Evolutionary conservation across 23 red algal genomes (phyloP).

Genomic region (Gracilaria caudata): DNA sequence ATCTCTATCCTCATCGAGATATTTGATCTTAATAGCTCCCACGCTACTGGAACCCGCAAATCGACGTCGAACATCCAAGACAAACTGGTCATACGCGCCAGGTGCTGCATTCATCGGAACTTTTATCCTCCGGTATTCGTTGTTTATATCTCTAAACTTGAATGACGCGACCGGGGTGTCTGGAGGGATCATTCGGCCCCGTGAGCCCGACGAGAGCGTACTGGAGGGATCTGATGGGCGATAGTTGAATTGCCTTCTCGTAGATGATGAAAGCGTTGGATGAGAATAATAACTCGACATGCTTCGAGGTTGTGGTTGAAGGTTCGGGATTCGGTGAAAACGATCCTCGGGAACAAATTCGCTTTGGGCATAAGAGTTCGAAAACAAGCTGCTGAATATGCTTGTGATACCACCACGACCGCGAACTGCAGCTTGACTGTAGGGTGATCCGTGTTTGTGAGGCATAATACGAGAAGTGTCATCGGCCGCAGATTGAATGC

Average conservation of each 20-base stretch:
- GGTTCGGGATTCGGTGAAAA: neutral
- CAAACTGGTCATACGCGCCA: conserved; percentile 68
- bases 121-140: conserved; percentile 77
- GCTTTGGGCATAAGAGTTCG: conserved; percentile 54
- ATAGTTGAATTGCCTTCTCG: conserved; percentile 43
- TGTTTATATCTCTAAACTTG: conserved; percentile 79
- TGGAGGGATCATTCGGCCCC: conserved; percentile 10
- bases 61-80: conserved; percentile 69
- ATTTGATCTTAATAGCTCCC: conserved; percentile 70
- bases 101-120: conserved; percentile 51
- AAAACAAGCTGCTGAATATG: conserved; percentile 67
- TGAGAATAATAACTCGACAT: conserved; percentile 22
- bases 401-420: conserved; percentile 34
- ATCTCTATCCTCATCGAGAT: conserved; percentile 75
- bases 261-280: conserved; percentile 19
- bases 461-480: neutral
- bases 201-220: conserved; percentile 1
- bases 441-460: neutral
- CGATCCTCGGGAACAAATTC: conserved; percentile 33
- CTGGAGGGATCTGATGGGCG: conserved; percentile 11
- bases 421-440: conserved; percentile 3
- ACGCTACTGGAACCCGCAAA: conserved; percentile 45
- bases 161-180: conserved; percentile 61
- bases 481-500: conserved; percentile 25
- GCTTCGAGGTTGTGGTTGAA: neutral